Base-by-base conservation (phyloP, 129 eudicot species). In the Gnaphalium uliginosum region DNA sequence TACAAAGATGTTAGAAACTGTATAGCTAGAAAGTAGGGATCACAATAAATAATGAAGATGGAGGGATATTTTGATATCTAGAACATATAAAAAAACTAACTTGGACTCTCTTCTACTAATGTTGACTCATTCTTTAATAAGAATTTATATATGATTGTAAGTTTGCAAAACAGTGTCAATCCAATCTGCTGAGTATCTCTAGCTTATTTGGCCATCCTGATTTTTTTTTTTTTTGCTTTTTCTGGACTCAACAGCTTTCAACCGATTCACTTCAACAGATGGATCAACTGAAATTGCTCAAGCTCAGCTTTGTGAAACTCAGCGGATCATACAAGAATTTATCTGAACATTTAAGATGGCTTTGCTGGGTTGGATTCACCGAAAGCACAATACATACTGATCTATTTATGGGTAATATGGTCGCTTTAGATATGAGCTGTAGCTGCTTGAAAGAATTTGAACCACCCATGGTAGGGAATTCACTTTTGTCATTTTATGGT, bases 251-350 rank as follows among this genome's bases (percentile, higher is more conserved):
- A 21, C 22, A 51, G 8, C 30, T 72, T 5, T 6, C 8, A 9
- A 56, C 66, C 2, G 66, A 72, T n/a, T 57, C 82, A 62, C 57
- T 79, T 71, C 5, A 60, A 19, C 29, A 22, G 69, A 79, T 79
- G 82, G 41, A 71, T 11, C 29, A 48, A 2, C 8, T 79, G 29
- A 79, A 25, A 32, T 25, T 79, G 53, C 78, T 79, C 41, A 53
- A 50, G 17, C 73, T 79, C 13, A 58, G 51, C 1, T 13, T 26
- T 62, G 72, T 79, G 29, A 17, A 3, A 4, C 41, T 79, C 25
- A 43, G 2, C 11, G 78, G 73, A 19, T 0, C 29, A 5, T 71
- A 71, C 13, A 25, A 60, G 19, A 11, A 79, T 14, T 71, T 79
- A 26, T 71, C 83, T 1, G 51, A 39, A 50, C 23, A 35, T 14